Evolutionary conservation across 1,284 basidiomycete species (phyloP).

Genomic region (Moesziomyces sp.): DNA sequence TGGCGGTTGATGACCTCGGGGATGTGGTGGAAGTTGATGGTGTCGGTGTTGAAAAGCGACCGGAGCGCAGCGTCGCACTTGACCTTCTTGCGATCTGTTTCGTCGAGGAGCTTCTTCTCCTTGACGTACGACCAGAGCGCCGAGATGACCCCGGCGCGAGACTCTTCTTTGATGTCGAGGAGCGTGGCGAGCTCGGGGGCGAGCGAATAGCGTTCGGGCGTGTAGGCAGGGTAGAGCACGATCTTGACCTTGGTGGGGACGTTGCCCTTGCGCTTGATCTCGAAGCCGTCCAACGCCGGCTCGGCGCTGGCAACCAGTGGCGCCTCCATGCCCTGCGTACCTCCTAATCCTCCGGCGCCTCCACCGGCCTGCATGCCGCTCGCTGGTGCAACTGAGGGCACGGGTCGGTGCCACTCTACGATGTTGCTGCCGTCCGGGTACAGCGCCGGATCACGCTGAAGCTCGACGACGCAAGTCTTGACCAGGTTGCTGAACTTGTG

Average conservation of each 20-base stretch:
- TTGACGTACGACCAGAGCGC: conserved; percentile 95
- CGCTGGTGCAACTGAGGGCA: conserved; percentile 55
- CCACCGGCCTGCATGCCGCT: conserved; percentile 60
- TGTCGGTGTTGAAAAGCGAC: conserved; percentile 67
- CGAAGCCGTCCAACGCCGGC: conserved; percentile 79
- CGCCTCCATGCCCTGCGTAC: conserved; percentile 56
- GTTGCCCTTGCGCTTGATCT: conserved; percentile 84
- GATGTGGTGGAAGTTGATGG: conserved; percentile 83
- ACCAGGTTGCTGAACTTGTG: conserved; percentile 86
- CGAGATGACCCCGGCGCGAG: conserved; percentile 82
- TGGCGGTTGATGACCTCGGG: conserved; percentile 87
- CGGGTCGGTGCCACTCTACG: conserved; percentile 70
- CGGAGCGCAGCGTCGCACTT: conserved; percentile 74
- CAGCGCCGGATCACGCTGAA: conserved; percentile 83
- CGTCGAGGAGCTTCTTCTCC: conserved; percentile 85
- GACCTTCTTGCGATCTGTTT: conserved; percentile 83
- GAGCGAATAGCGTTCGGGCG: conserved; percentile 86
- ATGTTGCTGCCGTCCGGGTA: conserved; percentile 74
- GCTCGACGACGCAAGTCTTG: conserved; percentile 84
- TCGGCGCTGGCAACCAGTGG: conserved; percentile 59
- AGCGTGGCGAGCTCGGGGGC: conserved; percentile 80
- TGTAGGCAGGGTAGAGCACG: conserved; percentile 83
- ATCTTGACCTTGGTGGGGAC: conserved; percentile 80
- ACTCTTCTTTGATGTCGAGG: conserved; percentile 86
- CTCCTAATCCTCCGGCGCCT: conserved; percentile 46